These are phyloP conservation scores for Sanghuangporus weigelae DNA, from an alignment of 1,284 basidiomycete genomes.

Conservation along the genomic window DNA sequence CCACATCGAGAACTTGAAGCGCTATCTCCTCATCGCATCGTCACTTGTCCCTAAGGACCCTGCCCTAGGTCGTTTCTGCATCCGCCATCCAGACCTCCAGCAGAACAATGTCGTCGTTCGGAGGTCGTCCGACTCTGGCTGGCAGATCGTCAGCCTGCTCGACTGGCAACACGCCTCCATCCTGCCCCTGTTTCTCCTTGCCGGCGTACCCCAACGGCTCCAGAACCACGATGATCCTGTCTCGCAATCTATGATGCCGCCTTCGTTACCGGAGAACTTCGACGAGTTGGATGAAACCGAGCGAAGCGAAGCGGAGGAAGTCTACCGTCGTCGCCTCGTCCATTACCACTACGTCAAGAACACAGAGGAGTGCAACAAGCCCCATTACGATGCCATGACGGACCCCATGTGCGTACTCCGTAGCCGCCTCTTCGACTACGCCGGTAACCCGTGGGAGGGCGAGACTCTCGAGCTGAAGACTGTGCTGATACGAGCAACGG, in stretches of 20 bases:
- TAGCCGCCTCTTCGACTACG: slow-evolving; percentile 32
- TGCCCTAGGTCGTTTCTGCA: slow-evolving; percentile 32
- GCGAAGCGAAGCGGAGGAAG: slow-evolving; percentile 26
- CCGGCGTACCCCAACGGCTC: slow-evolving; percentile 36
- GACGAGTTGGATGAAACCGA: slow-evolving; percentile 28
- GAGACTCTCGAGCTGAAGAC: slow-evolving; percentile 39
- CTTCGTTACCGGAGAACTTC: slow-evolving; percentile 36
- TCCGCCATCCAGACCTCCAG: slow-evolving; percentile 42
- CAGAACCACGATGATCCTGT: slow-evolving; percentile 40
- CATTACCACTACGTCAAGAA: slow-evolving; percentile 40
- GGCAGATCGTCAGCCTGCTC: slow-evolving; percentile 30
- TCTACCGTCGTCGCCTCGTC: slow-evolving; percentile 38
- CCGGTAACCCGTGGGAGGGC: slow-evolving; percentile 40
- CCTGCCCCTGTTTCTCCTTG: slow-evolving; percentile 42
- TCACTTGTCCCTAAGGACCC: slow-evolving; percentile 33
- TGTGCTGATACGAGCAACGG: slow-evolving; percentile 35
- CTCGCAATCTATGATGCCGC: slow-evolving; percentile 33
- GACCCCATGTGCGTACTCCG: slow-evolving; percentile 30
- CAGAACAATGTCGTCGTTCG: slow-evolving; percentile 35
- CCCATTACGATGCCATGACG: slow-evolving; percentile 32
- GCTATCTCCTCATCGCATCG: slow-evolving; percentile 34
- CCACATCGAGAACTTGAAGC: slow-evolving; percentile 35
- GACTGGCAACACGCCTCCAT: slow-evolving; percentile 41
- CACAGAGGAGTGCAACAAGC: slow-evolving; percentile 38
- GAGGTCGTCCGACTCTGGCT: slow-evolving; percentile 29